phyloP scores from a whole-genome alignment of 2,329 filamentous ascomycete genomes.

The Scytalidium sp. region DNA sequence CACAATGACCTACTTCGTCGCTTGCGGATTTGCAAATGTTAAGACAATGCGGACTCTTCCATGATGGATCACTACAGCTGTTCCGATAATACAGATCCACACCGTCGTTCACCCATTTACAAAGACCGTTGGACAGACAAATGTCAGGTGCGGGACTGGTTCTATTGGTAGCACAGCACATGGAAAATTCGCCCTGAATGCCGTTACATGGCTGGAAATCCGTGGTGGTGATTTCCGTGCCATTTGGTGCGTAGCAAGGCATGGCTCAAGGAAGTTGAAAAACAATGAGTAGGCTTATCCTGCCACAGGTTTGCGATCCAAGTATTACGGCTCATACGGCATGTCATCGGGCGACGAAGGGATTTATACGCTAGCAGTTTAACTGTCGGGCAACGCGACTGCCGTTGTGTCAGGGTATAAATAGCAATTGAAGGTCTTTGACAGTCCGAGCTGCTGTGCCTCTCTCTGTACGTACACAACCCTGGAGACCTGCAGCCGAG shows the following conservation, averaged over 20 bases:
- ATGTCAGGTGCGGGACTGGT: slow-evolving; percentile 1
- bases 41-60: slow-evolving; percentile 4
- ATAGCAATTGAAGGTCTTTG: too few relatives aligned
- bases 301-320: too few relatives aligned
- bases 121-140: slow-evolving; percentile 4
- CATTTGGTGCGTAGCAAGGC: slow-evolving; percentile 3
- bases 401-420: too few relatives aligned
- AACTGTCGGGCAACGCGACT: too few relatives aligned
- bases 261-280: too few relatives aligned
- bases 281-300: too few relatives aligned
- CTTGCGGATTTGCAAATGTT: neutral
- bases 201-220: slow-evolving; percentile 5
- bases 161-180: slow-evolving; percentile 5
- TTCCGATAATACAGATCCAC: slow-evolving; percentile 1
- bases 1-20: neutral
- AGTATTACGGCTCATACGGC: too few relatives aligned
- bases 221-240: slow-evolving; percentile 1
- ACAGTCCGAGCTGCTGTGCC: too few relatives aligned
- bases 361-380: too few relatives aligned
- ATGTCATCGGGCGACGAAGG: too few relatives aligned
- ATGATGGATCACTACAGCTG: slow-evolving; percentile 4
- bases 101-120: neutral
- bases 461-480: too few relatives aligned
- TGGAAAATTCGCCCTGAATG: slow-evolving; percentile 3
- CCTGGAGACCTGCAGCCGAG: too few relatives aligned